Conservation (phyloP, 768 basidiomycete genomes). For the Holtermannia corniformis region DNA sequence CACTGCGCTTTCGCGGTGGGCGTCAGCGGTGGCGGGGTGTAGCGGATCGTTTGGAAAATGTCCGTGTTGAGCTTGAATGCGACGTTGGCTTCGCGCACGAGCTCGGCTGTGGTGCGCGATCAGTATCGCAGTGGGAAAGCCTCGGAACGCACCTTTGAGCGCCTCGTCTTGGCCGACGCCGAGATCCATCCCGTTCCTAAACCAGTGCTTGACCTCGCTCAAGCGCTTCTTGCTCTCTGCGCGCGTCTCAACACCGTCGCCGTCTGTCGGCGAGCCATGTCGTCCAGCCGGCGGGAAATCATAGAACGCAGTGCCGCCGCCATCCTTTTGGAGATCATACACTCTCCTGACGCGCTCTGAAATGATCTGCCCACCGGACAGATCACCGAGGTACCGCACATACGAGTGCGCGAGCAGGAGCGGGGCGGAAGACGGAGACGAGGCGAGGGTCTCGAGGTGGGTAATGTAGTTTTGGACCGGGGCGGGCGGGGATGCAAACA, state of each 20-base stretch:
- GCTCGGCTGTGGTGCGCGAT: conserved; percentile 16
- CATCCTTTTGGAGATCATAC: conserved; percentile 53
- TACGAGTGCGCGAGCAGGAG: conserved; percentile 65
- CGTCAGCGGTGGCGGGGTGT: neutral
- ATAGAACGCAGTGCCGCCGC: conserved; percentile 57
- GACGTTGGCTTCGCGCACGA: conserved; percentile 33
- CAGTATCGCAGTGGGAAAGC: no score
- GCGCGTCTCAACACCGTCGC: conserved; percentile 14
- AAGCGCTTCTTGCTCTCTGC: conserved; percentile 42
- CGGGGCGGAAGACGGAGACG: conserved; percentile 44
- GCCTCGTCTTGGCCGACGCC: conserved; percentile 30
- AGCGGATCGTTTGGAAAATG: conserved; percentile 26
- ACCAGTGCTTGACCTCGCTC: conserved; percentile 61
- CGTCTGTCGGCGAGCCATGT: conserved; percentile 49
- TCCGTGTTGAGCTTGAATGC: conserved; percentile 32
- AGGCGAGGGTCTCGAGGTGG: conserved; percentile 49
- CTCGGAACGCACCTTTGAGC: conserved; percentile 26
- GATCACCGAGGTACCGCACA: conserved; percentile 71
- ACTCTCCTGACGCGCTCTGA: conserved; percentile 56
- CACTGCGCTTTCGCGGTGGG: neutral
- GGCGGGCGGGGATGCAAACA: conserved; percentile 48
- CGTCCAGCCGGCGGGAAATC: conserved; percentile 48
- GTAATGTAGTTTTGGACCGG: conserved; percentile 50
- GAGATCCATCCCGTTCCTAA: conserved; percentile 25
- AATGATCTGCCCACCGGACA: conserved; percentile 68